These are phyloP conservation scores for Monilinia fructicola DNA, from an alignment of 2,329 filamentous ascomycete genomes.

Conservation along the genomic window DNA sequence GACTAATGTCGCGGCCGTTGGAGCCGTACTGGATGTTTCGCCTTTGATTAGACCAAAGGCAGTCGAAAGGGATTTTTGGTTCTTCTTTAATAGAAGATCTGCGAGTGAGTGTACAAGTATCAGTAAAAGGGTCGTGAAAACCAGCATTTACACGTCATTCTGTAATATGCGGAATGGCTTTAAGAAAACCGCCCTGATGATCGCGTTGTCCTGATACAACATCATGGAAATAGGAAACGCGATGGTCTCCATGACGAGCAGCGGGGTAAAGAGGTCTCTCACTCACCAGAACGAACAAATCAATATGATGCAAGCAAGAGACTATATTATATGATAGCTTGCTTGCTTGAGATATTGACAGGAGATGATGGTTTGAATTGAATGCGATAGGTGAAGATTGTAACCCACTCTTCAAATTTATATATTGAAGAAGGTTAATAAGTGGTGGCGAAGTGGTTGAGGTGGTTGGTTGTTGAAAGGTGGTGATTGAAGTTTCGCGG, in stretches of 20 bases:
- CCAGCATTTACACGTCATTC: background rate
- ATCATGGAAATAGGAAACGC: background rate
- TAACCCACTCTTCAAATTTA: background rate
- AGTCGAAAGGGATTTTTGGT: slow-evolving; percentile 35
- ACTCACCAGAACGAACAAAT: background rate
- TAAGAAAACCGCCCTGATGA: background rate
- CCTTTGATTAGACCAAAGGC: slow-evolving; percentile 71
- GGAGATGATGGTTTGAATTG: too few relatives aligned
- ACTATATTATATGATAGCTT: background rate
- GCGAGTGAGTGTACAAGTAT: slow-evolving; percentile 11
- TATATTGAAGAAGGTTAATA: background rate
- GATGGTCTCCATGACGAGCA: background rate
- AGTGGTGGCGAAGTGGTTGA: background rate
- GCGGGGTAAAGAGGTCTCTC: slow-evolving; percentile 1
- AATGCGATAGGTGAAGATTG: too few relatives aligned
- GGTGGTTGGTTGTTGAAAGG: background rate
- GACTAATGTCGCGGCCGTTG: slow-evolving; percentile 59
- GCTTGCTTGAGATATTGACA: background rate
- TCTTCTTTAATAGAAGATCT: slow-evolving; percentile 19
- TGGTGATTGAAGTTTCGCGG: background rate
- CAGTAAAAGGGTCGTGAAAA: slow-evolving; percentile 20
- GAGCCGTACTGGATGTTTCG: slow-evolving; percentile 59
- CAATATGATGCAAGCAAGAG: slow-evolving; percentile 1
- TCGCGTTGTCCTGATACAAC: background rate
- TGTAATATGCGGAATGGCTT: background rate